Conservation (phyloP, 169 alveolate genomes). For the Amoebophrya sp. region DNA sequence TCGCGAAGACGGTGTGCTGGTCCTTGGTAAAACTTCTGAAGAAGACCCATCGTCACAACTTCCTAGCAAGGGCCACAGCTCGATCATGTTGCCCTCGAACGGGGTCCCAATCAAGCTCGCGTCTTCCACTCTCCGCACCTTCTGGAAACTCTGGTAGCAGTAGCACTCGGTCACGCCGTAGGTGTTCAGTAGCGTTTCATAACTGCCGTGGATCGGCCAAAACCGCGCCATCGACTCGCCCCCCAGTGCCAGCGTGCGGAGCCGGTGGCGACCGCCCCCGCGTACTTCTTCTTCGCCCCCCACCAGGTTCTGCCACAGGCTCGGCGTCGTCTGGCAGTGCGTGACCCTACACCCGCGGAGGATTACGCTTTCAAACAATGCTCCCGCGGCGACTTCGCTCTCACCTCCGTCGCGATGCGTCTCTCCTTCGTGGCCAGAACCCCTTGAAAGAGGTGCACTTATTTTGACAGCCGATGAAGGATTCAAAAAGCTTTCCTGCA, state of each 20-base stretch:
- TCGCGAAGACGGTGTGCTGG: too few relatives aligned
- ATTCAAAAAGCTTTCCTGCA: not conserved
- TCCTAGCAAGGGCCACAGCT: too few relatives aligned
- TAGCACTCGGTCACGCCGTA: not conserved
- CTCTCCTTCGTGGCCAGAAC: not conserved
- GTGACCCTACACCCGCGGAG: not conserved
- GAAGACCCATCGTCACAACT: too few relatives aligned
- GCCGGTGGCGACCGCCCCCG: too few relatives aligned
- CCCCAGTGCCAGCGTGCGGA: not conserved
- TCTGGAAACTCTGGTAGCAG: not conserved
- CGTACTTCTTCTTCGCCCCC: too few relatives aligned
- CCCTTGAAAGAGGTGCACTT: too few relatives aligned
- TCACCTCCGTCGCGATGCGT: not conserved
- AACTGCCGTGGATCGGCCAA: not conserved
- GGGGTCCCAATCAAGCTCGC: not conserved
- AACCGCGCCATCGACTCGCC: constrained; percentile 5
- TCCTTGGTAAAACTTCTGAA: too few relatives aligned
- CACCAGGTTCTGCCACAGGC: not conserved
- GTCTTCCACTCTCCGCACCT: not conserved
- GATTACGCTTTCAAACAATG: not conserved
- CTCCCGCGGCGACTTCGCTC: not conserved
- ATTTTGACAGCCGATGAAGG: too few relatives aligned
- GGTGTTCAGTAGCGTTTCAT: not conserved
- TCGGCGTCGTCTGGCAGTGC: not conserved
- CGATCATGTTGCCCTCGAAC: not conserved